Conservation (phyloP, 169 alveolate genomes). For the Toxoplasma gondii region DNA sequence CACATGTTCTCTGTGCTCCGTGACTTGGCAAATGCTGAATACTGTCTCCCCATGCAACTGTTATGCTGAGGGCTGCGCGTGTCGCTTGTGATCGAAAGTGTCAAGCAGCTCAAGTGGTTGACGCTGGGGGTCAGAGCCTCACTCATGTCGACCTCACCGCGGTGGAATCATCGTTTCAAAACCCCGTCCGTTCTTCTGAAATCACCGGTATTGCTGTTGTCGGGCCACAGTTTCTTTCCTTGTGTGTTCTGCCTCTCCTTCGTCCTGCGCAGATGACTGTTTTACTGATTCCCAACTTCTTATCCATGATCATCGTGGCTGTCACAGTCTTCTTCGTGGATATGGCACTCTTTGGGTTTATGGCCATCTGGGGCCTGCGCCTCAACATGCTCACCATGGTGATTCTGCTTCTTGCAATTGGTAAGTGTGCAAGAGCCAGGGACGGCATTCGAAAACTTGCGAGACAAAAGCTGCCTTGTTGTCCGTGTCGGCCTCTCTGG, state of each 20-base stretch:
- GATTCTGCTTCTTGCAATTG: slow-evolving; percentile 80
- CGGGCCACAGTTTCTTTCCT: background rate
- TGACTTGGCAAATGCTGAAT: too few relatives aligned
- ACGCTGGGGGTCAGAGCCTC: too few relatives aligned
- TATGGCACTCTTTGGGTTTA: slow-evolving; percentile 80
- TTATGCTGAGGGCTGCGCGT: too few relatives aligned
- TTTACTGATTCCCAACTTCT: slow-evolving; percentile 74
- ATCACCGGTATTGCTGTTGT: background rate
- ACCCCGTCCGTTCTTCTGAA: too few relatives aligned
- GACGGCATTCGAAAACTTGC: background rate
- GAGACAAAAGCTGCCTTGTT: too few relatives aligned
- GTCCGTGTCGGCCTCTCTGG: too few relatives aligned
- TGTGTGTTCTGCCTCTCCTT: background rate
- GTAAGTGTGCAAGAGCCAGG: slow-evolving; percentile 60
- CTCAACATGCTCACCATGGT: slow-evolving; percentile 83
- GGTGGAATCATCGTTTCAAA: too few relatives aligned
- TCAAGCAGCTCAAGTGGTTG: too few relatives aligned
- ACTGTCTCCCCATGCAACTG: too few relatives aligned
- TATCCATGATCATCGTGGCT: slow-evolving; percentile 75
- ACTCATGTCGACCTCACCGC: too few relatives aligned
- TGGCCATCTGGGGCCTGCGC: slow-evolving; percentile 83
- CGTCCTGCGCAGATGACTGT: slow-evolving; percentile 69
- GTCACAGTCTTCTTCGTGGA: slow-evolving; percentile 76
- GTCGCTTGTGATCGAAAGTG: too few relatives aligned
- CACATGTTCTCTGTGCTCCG: too few relatives aligned